A percentile compares a stretch with the other conserved stretches of the same genome.
phyloP scores from a whole-genome alignment of 768 basidiomycete genomes.

The Phylloporus sp. region DNA sequence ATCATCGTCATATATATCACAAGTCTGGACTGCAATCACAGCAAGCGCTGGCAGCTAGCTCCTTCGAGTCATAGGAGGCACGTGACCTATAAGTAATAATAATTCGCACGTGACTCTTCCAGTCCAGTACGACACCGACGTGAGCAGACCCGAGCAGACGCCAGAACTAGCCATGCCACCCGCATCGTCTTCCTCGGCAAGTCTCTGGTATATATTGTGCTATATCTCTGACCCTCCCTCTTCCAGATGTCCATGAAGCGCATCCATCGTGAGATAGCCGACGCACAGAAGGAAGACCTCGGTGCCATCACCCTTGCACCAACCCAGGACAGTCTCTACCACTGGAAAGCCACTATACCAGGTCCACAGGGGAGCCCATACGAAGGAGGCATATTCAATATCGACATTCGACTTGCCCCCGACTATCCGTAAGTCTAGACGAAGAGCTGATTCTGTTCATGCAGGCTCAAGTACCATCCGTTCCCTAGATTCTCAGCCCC shows the following conservation, averaged over 20 bases:
- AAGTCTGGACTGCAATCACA: too few relatives aligned
- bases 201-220: background rate
- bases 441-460: background rate
- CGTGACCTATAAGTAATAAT: background rate
- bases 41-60: too few relatives aligned
- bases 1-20: constrained; percentile 34
- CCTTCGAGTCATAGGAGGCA: background rate
- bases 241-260: constrained; percentile 68
- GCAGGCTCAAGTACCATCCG: background rate
- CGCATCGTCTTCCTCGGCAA: constrained; percentile 20
- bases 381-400: constrained; percentile 71
- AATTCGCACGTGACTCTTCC: constrained; percentile 15
- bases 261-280: constrained; percentile 77
- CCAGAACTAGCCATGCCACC: constrained; percentile 32
- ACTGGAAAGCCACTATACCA: constrained; percentile 76
- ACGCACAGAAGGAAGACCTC: constrained; percentile 79
- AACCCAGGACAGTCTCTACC: constrained; percentile 57
- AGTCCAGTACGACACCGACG: background rate
- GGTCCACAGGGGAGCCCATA: constrained; percentile 82
- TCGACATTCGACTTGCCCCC: constrained; percentile 58
- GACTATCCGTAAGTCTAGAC: constrained; percentile 74
- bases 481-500: constrained; percentile 70
- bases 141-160: background rate
- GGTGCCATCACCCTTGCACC: constrained; percentile 70
- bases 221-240: constrained; percentile 5